A percentile compares a stretch with the other conserved stretches of the same genome.
phyloP scores from a whole-genome alignment of 116 monocot species.

The Cymodocea nodosa region DNA sequence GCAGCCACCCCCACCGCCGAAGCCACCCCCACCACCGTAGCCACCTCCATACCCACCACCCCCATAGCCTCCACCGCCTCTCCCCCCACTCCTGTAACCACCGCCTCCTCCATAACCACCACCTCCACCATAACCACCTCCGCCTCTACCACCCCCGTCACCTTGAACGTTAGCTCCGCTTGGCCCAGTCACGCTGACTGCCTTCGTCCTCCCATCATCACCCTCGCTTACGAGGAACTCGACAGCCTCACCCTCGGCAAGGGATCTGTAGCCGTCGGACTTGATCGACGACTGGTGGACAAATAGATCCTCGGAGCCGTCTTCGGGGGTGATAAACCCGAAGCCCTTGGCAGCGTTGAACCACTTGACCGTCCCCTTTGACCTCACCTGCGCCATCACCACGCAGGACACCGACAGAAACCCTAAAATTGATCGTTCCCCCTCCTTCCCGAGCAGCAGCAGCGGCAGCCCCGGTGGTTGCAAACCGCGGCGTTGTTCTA shows the following conservation, averaged over 20 bases:
- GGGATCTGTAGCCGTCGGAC: conserved; percentile 25
- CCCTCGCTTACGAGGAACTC: conserved; percentile 18
- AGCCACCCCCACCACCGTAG: neutral
- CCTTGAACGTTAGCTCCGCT: conserved; percentile 19
- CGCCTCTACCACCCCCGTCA: conserved; percentile 2
- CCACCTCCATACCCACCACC: conserved; percentile 4
- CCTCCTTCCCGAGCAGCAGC: too few species aligned
- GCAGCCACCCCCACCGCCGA: conserved; percentile 3
- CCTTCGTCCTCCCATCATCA: conserved; percentile 32
- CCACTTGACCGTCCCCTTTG: conserved; percentile 30
- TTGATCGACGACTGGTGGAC: conserved; percentile 39
- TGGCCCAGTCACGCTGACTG: conserved; percentile 28
- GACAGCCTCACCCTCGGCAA: conserved; percentile 21
- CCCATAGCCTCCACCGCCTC: conserved; percentile 6
- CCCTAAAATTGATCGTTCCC: too few species aligned
- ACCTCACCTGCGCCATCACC: conserved; percentile 8
- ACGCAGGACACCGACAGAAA: too few species aligned
- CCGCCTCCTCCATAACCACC: neutral
- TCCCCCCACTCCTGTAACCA: conserved; percentile 7
- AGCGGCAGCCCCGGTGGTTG: too few species aligned
- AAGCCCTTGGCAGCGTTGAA: conserved; percentile 34
- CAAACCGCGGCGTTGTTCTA: too few species aligned
- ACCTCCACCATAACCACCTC: conserved; percentile 3
- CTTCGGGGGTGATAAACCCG: conserved; percentile 31
- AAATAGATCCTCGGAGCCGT: conserved; percentile 30